Percentiles rank a stretch among this genome's conserved stretches.
These are phyloP conservation scores for Plasmodium cynomolgi DNA, from an alignment of 169 alveolate species.

Conservation along the genomic window DNA sequence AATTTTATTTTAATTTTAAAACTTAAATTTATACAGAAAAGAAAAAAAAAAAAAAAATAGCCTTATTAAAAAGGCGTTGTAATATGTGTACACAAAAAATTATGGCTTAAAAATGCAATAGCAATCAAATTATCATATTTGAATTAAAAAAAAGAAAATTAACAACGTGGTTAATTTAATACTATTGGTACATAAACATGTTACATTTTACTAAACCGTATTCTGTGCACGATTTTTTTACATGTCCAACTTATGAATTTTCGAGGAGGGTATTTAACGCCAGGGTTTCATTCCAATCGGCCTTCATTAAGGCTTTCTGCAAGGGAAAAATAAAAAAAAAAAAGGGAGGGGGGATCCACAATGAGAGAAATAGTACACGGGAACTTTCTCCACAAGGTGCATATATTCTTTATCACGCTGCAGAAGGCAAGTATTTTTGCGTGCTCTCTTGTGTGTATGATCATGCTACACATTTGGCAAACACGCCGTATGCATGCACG, in stretches of 20 bases:
- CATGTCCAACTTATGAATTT: slow-evolving; percentile 25
- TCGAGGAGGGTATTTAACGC: slow-evolving; percentile 89
- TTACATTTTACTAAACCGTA: background rate
- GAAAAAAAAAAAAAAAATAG: background rate
- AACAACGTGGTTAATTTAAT: slow-evolving; percentile 24
- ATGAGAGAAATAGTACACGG: background rate
- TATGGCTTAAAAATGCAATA: slow-evolving; percentile 47
- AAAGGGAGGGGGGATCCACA: background rate
- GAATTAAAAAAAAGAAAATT: slow-evolving; percentile 5
- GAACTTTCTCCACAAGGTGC: background rate
- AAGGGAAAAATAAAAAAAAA: slow-evolving; percentile 11
- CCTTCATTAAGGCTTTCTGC: slow-evolving; percentile 82
- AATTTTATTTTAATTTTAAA: background rate
- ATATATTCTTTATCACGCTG: background rate
- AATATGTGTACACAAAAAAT: slow-evolving; percentile 52
- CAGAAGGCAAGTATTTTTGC: background rate
- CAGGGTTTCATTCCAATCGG: slow-evolving; percentile 90
- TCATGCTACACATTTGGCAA: background rate
- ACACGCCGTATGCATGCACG: background rate
- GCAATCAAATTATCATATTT: slow-evolving; percentile 35
- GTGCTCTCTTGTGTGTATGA: background rate
- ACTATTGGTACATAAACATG: background rate
- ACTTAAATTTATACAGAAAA: slow-evolving; percentile 21
- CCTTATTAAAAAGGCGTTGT: slow-evolving; percentile 28
- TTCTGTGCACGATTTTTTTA: background rate